phyloP scores from a whole-genome alignment of 2,329 filamentous ascomycete species.

The Cladophialophora yegresii region DNA sequence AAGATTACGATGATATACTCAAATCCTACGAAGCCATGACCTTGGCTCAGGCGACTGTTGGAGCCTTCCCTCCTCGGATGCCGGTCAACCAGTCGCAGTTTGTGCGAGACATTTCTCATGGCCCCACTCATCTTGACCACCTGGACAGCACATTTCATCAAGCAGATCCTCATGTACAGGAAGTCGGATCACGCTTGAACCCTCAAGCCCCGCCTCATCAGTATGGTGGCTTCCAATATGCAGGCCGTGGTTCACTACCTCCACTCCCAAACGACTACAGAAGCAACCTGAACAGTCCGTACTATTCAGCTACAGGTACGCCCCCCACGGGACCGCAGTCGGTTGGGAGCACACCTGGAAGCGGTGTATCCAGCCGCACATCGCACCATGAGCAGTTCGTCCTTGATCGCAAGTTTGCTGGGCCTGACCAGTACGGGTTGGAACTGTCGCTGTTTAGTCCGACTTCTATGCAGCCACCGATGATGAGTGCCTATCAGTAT shows the following conservation, averaged over 20 bases:
- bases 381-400: slow-evolving; percentile 49
- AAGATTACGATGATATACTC: slow-evolving; percentile 18
- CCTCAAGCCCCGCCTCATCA: slow-evolving; percentile 39
- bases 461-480: slow-evolving; percentile 38
- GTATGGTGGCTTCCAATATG: slow-evolving; percentile 46
- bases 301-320: slow-evolving; percentile 51
- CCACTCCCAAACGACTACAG: slow-evolving; percentile 50
- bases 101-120: slow-evolving; percentile 11
- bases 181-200: slow-evolving; percentile 40
- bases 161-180: slow-evolving; percentile 37
- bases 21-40: slow-evolving; percentile 19
- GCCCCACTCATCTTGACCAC: slow-evolving; percentile 28
- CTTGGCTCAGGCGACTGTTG: slow-evolving; percentile 17
- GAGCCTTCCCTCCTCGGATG: slow-evolving; percentile 15
- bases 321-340: slow-evolving; percentile 44
- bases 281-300: slow-evolving; percentile 48
- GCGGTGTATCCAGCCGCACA: slow-evolving; percentile 43
- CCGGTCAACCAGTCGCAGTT: slow-evolving; percentile 15
- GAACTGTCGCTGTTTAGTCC: slow-evolving; percentile 25
- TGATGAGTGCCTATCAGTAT: slow-evolving; percentile 39
- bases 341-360: slow-evolving; percentile 49
- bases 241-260: slow-evolving; percentile 49
- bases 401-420: slow-evolving; percentile 54
- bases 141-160: slow-evolving; percentile 38
- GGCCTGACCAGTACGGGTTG: slow-evolving; percentile 42